These are phyloP conservation scores for Aphanomyces cochlioides DNA, from an alignment of 352 stramenopile species.

Conservation along the genomic window DNA sequence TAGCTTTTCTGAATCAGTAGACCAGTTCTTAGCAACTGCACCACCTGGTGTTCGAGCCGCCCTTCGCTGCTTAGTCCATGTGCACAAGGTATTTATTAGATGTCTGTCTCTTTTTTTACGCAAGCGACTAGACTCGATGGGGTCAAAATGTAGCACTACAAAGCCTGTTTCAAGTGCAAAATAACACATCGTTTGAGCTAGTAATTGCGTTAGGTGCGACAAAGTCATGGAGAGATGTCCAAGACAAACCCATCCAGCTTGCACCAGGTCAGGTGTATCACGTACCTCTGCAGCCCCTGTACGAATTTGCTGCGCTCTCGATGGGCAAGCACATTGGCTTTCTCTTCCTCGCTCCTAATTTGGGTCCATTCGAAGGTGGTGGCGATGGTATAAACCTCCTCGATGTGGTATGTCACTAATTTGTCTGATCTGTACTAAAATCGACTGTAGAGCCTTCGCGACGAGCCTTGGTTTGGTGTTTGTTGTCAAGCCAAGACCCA, in stretches of 20 bases:
- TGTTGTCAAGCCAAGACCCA: slow-evolving; percentile 8
- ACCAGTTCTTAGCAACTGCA: too few species aligned
- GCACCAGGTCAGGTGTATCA: background rate
- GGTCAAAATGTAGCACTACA: slow-evolving; percentile 18
- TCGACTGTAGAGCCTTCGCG: background rate
- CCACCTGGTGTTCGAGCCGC: slow-evolving; percentile 3
- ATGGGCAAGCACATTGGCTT: slow-evolving; percentile 22
- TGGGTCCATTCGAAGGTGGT: background rate
- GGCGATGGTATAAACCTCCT: slow-evolving; percentile 25
- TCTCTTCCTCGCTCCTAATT: background rate
- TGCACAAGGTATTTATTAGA: slow-evolving; percentile 10
- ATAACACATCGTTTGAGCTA: slow-evolving; percentile 25
- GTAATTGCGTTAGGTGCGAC: background rate
- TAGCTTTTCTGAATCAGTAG: too few species aligned
- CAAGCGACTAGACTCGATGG: slow-evolving; percentile 23
- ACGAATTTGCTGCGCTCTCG: slow-evolving; percentile 14
- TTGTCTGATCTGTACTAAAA: background rate
- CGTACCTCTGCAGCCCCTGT: slow-evolving; percentile 23
- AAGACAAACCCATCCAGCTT: background rate
- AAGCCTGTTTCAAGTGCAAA: slow-evolving; percentile 26
- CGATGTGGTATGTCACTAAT: slow-evolving; percentile 3
- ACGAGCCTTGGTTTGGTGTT: background rate
- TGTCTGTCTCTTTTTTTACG: background rate
- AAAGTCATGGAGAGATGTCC: background rate
- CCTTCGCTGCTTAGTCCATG: slow-evolving; percentile 19